phyloP scores from a whole-genome alignment of 2,329 filamentous ascomycete genomes.

The Fusarium sp. region DNA sequence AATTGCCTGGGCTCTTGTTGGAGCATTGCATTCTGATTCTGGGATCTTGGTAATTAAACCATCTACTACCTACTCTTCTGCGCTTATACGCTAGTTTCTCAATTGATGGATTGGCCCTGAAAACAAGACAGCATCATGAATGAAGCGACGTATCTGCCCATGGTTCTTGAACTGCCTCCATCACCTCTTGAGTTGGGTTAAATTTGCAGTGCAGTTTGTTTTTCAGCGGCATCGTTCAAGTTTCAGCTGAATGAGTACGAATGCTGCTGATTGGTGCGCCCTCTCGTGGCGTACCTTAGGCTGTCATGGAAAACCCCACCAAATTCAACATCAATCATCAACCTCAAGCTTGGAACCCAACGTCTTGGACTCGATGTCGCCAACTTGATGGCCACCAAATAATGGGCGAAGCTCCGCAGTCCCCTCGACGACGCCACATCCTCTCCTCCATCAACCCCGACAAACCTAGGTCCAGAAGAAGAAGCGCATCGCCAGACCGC shows the following conservation, averaged over 20 bases:
- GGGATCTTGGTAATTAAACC: too few species aligned
- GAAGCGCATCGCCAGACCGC: constrained; percentile 22
- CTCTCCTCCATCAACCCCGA: constrained; percentile 60
- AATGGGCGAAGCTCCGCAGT: constrained; percentile 50
- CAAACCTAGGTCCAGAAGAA: constrained; percentile 10
- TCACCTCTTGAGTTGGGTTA: background rate
- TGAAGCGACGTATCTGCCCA: too few species aligned
- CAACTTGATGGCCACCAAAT: constrained; percentile 39
- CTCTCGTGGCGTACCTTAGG: background rate
- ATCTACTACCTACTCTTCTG: background rate
- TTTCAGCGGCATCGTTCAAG: too few species aligned
- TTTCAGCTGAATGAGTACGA: too few species aligned
- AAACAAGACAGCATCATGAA: too few species aligned
- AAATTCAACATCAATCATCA: constrained; percentile 2
- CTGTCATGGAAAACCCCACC: too few species aligned
- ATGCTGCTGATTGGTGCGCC: background rate
- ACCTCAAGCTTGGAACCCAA: constrained; percentile 1
- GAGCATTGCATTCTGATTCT: too few species aligned
- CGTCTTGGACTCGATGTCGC: constrained; percentile 16
- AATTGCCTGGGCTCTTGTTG: too few species aligned
- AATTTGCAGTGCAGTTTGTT: background rate
- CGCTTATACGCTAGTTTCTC: too few species aligned
- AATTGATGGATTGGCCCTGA: background rate
- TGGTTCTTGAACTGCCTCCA: background rate
- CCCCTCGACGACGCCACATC: constrained; percentile 59